Base-by-base conservation (phyloP, 2,329 filamentous ascomycete genomes). In the Fusarium guadeloupense region DNA sequence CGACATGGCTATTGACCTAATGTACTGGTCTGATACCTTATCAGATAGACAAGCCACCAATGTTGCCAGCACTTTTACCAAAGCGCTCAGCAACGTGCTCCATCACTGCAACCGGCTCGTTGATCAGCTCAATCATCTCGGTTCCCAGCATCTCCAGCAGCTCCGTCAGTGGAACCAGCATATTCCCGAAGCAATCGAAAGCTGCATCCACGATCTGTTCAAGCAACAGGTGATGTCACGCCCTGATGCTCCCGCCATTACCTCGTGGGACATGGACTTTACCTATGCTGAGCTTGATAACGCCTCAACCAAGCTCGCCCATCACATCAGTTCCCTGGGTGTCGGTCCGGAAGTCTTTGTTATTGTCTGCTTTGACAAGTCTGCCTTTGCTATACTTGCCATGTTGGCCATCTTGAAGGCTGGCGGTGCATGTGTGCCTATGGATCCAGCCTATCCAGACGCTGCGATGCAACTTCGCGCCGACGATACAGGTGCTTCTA, bases 11-110 rank as follows among this genome's bases (percentile, higher is more conserved):
- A 47, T 67, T 20, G 64, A 67, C 14, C 10, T 67, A n/a, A 67
- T 67, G 64, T 67, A 67, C 42, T 67, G 64, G 64, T 63, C 64
- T 0, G 64, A 67, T 28, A 63, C 51, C 0, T 25, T 67, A 13
- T 67, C 64, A 9, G 37, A 66, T 8, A 40, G 58, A 0, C 64
- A 67, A 6, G 64, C 64, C 8, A 6, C 28, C 12, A 67, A 67
- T 42, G 58, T 67, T 17, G 61, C 61, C 3, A 54, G 46, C 25
- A 48, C 59, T 0, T 64, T 69, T 20, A 59, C 54, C 5, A 48
- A 54, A 1, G 49, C 56, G 8, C 66, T 69, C 1, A 54, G 58
- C n/a, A 69, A 67, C 20, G 42, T 69, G 7, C 42, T 69, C 0
- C 53, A 62, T 20, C 30, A 58, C 2, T 39, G 17, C 31, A 5